phyloP scores from a whole-genome alignment of 352 stramenopile genomes.

The Phytophthora palmivora region DNA sequence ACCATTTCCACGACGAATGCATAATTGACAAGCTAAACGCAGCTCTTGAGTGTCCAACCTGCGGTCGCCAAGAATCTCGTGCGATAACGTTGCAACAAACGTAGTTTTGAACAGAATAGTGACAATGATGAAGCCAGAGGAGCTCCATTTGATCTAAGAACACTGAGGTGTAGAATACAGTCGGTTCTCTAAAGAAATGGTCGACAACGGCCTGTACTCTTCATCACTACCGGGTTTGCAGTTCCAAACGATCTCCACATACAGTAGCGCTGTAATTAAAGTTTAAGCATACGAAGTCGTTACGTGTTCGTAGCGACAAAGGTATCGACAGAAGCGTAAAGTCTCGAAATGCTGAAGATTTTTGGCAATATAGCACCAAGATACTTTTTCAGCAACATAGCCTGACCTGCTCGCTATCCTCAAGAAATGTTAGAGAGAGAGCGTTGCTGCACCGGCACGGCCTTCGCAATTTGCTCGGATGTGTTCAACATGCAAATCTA shows the following conservation, averaged over 20 bases:
- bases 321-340: not conserved
- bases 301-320: no score
- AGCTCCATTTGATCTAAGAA: no score
- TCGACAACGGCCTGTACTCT: conserved; percentile 1
- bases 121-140: conserved; percentile 1
- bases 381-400: conserved; percentile 5
- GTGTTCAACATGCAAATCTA: conserved; percentile 20
- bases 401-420: conserved; percentile 5
- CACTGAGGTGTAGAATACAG: no score
- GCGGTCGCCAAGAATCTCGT: conserved; percentile 32
- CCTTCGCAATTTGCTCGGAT: conserved; percentile 18
- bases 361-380: conserved; percentile 13
- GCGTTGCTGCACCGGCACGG: conserved; percentile 27
- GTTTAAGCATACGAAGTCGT: no score
- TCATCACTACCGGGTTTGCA: not conserved
- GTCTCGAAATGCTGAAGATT: not conserved
- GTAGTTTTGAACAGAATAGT: conserved; percentile 6
- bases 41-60: conserved; percentile 58
- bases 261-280: no score
- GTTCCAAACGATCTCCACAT: no score
- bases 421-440: conserved; percentile 4
- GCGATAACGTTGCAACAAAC: not conserved
- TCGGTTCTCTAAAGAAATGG: not conserved
- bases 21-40: conserved; percentile 68
- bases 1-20: conserved; percentile 79